Evolutionary conservation across 371 early-diverging fungal species (phyloP).

Genomic region (Entomophthora muscae): DNA sequence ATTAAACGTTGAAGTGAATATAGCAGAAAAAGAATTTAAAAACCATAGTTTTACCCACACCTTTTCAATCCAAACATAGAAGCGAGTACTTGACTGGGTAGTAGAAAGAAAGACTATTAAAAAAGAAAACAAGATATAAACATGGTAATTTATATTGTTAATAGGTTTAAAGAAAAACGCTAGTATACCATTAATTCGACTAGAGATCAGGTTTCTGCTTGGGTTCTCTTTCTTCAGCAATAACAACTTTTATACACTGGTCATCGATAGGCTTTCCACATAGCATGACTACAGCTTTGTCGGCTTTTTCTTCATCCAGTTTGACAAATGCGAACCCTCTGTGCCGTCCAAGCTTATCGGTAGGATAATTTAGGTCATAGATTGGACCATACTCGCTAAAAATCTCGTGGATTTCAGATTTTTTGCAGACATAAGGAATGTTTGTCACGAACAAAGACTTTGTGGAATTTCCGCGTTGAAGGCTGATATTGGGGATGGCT

Average conservation of each 20-base stretch:
- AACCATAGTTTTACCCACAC: too few species aligned
- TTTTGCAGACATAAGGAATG: neutral
- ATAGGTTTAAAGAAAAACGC: too few species aligned
- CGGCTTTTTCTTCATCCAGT: conserved; percentile 28
- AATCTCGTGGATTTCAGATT: conserved; percentile 18
- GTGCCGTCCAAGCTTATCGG: conserved; percentile 35
- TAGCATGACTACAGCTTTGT: conserved; percentile 22
- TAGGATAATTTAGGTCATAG: conserved; percentile 16
- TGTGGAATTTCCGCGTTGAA: neutral
- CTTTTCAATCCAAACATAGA: too few species aligned
- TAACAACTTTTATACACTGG: neutral
- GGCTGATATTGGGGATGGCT: neutral
- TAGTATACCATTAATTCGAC: too few species aligned
- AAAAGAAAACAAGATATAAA: too few species aligned
- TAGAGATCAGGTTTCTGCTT: too few species aligned
- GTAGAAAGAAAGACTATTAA: too few species aligned
- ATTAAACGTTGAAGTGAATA: too few species aligned
- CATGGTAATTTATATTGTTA: too few species aligned
- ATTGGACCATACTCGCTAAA: conserved; percentile 15
- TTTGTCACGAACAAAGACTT: neutral
- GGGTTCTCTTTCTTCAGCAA: too few species aligned
- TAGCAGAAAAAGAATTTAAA: too few species aligned
- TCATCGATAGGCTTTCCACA: neutral
- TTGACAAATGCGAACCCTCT: conserved; percentile 62
- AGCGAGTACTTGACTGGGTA: too few species aligned